Conservation (phyloP, 768 basidiomycete species). For the Boletus rubropictus region DNA sequence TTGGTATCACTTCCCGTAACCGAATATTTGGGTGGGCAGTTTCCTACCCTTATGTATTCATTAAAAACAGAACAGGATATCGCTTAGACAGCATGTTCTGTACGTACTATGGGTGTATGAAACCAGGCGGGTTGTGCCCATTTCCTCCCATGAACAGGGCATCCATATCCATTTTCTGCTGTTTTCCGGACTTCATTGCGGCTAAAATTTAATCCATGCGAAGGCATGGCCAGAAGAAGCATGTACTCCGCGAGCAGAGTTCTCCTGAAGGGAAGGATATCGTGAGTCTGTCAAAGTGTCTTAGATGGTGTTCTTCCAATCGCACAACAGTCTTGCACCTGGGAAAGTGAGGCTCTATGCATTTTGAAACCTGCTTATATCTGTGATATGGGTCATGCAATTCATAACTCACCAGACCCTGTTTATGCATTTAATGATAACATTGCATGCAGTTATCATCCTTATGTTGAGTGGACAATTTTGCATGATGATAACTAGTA, state of each 20-base stretch:
- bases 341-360: not conserved
- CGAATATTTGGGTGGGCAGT: not conserved
- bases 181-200: slow-evolving; percentile 52
- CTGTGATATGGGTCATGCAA: too few species aligned
- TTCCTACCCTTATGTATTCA: too few species aligned
- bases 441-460: too few species aligned
- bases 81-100: not conserved
- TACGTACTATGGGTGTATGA: not conserved
- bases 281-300: slow-evolving; percentile 71
- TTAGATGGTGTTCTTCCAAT: slow-evolving; percentile 71
- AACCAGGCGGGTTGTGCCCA: not conserved
- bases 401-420: too few species aligned
- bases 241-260: slow-evolving; percentile 75
- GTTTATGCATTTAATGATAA: too few species aligned
- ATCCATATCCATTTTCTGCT: slow-evolving; percentile 57
- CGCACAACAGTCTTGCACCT: slow-evolving; percentile 66
- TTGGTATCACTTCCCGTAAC: not conserved
- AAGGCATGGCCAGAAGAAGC: slow-evolving; percentile 64
- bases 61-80: not conserved
- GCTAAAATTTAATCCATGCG: slow-evolving; percentile 63
- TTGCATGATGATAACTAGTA: too few species aligned
- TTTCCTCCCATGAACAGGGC: slow-evolving; percentile 17
- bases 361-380: too few species aligned
- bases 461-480: too few species aligned
- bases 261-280: slow-evolving; percentile 71